Base-by-base conservation (phyloP, 139 green algal species). In the Astrephomene gubernaculifera region DNA sequence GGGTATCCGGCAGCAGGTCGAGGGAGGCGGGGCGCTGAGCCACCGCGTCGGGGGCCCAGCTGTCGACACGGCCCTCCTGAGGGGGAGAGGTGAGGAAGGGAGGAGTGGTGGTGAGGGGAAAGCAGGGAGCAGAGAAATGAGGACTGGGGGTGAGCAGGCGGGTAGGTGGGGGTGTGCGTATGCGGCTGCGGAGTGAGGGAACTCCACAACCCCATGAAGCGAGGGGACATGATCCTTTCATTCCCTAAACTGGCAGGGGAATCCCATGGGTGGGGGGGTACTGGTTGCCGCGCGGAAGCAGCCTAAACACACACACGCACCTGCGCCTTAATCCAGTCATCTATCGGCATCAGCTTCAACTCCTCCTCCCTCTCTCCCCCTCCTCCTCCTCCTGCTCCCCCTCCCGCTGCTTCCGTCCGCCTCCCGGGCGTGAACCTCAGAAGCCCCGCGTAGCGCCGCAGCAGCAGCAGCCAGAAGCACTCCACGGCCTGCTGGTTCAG, bases 401-500 rank as follows among this genome's bases (percentile, higher is more conserved):
- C 71, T 35, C 41, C 22, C 12, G 29, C 33, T 27, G 33, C 45
- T 35, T 1, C 54, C 2, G 27, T 31, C n/a, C 76, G 19, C 9
- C 33, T 2, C 1, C 76, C 76, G 25, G 76, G 76, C 41, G 29
- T 72, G 76, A 83, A 83, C 0, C 76, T 29, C 39, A 43, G 60
- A 57, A 83, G 76, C 29, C 61, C 27, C 14, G 60, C 39, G 60
- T 83, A 83, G 29, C 61, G 52, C 29, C 22, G 14, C 39, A 72
- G n/a, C 60, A 83, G 76, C 76, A 83, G 27, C 41, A 49, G 33
- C 76, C 81, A 86, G 35, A 36, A 86, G 36, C 81, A 86, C 65
- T 76, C 69, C 9, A 86, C 5, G 0, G 52, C 81, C 68, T 80
- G 29, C 14, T 39, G 35, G 82, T 76, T 80, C 3, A 87, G 82